Evolutionary conservation across 495 filamentous ascomycete species (phyloP).

Genomic region (Tuber brumale): DNA sequence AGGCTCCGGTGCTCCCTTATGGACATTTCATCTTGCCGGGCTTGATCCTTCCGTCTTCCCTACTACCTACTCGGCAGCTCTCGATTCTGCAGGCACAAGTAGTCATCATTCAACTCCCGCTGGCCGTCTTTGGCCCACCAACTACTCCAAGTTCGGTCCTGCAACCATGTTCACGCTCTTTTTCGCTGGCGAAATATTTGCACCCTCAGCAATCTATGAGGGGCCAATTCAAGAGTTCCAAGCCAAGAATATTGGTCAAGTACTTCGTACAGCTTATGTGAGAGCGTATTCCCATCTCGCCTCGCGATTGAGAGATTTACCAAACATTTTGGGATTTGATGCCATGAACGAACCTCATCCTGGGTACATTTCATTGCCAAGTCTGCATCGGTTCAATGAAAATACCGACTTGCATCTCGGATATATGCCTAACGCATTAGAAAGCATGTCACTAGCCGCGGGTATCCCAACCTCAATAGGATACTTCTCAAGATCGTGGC

Average conservation of each 20-base stretch:
- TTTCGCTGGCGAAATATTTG: conserved; percentile 67
- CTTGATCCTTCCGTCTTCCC: conserved; percentile 58
- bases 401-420: conserved; percentile 40
- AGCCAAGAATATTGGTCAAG: conserved; percentile 67
- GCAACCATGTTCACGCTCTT: conserved; percentile 92
- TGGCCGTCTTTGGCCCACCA: conserved; percentile 39
- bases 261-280: conserved; percentile 62
- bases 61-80: conserved; percentile 45
- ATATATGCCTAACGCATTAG: conserved; percentile 38
- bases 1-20: conserved; percentile 66
- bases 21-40: conserved; percentile 67
- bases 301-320: conserved; percentile 19
- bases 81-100: conserved; percentile 23
- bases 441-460: conserved; percentile 37
- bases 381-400: conserved; percentile 35
- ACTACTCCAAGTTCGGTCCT: conserved; percentile 62
- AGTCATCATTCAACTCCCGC: conserved; percentile 34
- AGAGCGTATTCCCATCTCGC: conserved; percentile 56
- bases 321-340: conserved; percentile 61
- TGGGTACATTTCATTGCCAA: conserved; percentile 37
- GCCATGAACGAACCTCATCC: conserved; percentile 63
- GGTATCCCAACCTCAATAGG: conserved; percentile 29
- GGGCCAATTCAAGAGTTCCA: conserved; percentile 43
- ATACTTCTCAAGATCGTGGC: conserved; percentile 37
- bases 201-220: conserved; percentile 61